Base-by-base conservation (phyloP, 495 filamentous ascomycete genomes). In the Echria macrotheca region DNA sequence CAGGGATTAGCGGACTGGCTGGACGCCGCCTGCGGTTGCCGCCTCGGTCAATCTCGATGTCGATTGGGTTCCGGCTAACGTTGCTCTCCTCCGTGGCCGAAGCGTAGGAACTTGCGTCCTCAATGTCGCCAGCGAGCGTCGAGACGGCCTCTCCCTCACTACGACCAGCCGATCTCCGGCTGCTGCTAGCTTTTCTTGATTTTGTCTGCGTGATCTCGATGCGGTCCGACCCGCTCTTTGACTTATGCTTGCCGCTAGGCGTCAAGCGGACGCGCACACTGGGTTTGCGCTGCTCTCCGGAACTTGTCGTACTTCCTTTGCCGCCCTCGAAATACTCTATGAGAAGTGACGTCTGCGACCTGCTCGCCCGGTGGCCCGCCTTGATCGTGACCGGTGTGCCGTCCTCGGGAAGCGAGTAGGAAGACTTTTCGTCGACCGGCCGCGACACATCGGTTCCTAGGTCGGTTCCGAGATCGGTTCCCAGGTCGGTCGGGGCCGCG, bases 281-380 rank as follows among this genome's bases (percentile, higher is more conserved):
- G 2, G 93, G 94, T 50, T 89, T 70, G 75, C 85, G 71, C 39
- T 71, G 63, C 68, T 75, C 45, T 72, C 72, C 55, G 41, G 71
- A 62, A 32, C 69, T 53, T 32, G 80, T 75, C 25, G 69, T 60
- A 45, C 46, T 51, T 46, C 72, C 71, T 66, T 93, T 95, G 43
- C 87, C 85, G 56, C 82, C 89, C 68, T 96, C 91, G 62, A 96
- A 99, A 67, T 96, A 96, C 68, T 99, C 93, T 61, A 99, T 99
- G 61, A 99, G 74, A 42, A 99, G 78, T 41, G 89, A 95, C 32
- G 93, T 95, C 66, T 94, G 90, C 39, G 87, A 93, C 58, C 75
- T 79, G 58, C 76, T 76, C 40, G 70, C 66, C 50, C 74, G 80
- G 53, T 82, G 81, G 53, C 78, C 78, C 50, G 90, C 91, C 58